Base-by-base conservation (phyloP, 179 eudicot species). In the Corrigiola litoralis region DNA sequence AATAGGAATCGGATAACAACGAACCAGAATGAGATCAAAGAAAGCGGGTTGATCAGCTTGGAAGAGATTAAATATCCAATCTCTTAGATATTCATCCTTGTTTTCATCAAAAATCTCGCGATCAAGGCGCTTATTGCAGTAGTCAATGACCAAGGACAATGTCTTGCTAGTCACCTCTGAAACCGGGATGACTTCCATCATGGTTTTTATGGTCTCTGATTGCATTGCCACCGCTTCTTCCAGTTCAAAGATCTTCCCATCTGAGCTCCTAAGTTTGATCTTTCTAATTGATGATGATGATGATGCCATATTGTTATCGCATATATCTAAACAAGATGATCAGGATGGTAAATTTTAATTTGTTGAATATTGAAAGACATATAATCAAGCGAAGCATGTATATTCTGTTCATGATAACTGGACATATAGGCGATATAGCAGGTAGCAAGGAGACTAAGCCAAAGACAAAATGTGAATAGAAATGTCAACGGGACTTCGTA, bases 231-330 rank as follows among this genome's bases (percentile, higher is more conserved):
- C 29, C 31, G 28, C 65, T 44, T 54, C 60, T 29, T 74, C 54
- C 41, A 74, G 69, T 41, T 74, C 73, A 25, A 74, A 74, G 14
- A 38, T 41, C 69, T 68, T 31, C 27, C 73, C 69, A 59, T 74
- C 73, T 18, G 73, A 74, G 60, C 73, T 68, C 47, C 60, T 67
- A 37, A 74, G 41, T 45, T 61, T 60, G 23, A 73, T 68, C 54
- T 32, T 67, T 17, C 29, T 25, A 33, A 1, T 24, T 47, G 40
- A 34, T 20, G 52, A 17, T 23, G 58, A 34, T 17, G 58, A 21
- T 16, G 56, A 42, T 21, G 58, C 9, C 46, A 37, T 5, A 32
- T 28, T 41, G 20, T 31, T 8, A 49, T 25, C 0, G n/a, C n/a
- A n/a, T n/a, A n/a, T n/a, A n/a, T n/a, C n/a, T n/a, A n/a, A n/a